Evolutionary conservation across 495 filamentous ascomycete genomes (phyloP), one percentile per base, ranked within the genome.

Genomic region (Penicillium longicatenatum): DNA sequence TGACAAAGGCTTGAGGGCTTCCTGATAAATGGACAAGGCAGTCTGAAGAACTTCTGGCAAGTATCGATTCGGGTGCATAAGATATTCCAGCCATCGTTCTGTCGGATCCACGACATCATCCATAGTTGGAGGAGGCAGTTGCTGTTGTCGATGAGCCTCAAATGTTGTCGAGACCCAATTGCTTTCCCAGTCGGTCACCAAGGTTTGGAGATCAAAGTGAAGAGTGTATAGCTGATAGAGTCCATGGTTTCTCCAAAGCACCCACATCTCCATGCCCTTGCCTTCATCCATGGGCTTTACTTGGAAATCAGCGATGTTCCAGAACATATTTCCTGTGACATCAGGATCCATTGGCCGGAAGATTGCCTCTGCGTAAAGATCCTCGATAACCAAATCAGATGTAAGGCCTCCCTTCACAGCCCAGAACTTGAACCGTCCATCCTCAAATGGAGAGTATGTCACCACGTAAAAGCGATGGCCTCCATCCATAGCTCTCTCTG

Each of bases 401-500:
- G 81, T 81, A 43, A 86, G 78, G 26, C 86, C 82, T 16, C 86
- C 83, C 54, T 81, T 80, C 3, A 92, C 81, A 50, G 83, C 86
- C 91, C 93, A 99, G 72, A 99, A 93, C 72, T 97, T 98, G 82
- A 99, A 97, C 61, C 92, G 86, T 22, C 91, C 90, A 67, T 92
- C 79, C 56, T 90, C 86, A 64, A 92, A 79, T 9, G 94, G 92
- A 31, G 92, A 96, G 70, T 91, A 97, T 12, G 91, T 93, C 21
- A 90, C 84, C 20, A 92, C 82, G 56, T 89, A 82, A 61, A 91
- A 91, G 43, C 81, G 76, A 55, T 90, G 86, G 26, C 75, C 82
- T 21, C 79, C 82, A 46, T 84, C 77, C 30, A 79, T 66, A 12
- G 76, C 73, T 45, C 77, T 71, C 48, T 79, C 71, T 6, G 79